These are phyloP conservation scores for Fusarium haematococcum DNA, from an alignment of 2,329 filamentous ascomycete genomes.

Conservation along the genomic window DNA sequence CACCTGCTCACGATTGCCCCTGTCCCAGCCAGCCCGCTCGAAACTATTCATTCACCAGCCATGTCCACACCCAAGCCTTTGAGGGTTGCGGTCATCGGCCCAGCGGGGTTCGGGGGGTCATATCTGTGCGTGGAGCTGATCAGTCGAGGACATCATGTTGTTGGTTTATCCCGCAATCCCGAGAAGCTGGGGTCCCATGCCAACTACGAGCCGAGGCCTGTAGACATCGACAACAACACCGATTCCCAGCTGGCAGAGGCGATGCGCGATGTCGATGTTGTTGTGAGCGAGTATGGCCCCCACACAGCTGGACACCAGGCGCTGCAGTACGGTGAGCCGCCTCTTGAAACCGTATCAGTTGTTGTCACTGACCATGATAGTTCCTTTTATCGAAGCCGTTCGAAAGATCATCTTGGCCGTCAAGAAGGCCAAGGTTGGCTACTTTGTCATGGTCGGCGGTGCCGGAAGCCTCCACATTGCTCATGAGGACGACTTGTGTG, in stretches of 20 bases:
- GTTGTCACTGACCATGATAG: not conserved
- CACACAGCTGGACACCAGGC: conserved; percentile 11
- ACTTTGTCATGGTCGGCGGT: conserved; percentile 23
- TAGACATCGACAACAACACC: not conserved
- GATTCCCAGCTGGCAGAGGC: not conserved
- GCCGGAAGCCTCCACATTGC: conserved; percentile 3
- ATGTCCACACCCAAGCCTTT: not conserved
- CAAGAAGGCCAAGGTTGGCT: conserved; percentile 7
- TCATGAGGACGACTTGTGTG: not conserved
- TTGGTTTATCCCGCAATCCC: conserved; percentile 7
- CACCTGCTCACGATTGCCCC: too few species aligned
- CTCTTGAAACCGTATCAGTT: not conserved
- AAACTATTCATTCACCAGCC: not conserved
- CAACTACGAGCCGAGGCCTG: not conserved
- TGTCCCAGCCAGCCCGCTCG: too few species aligned
- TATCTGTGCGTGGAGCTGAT: conserved; percentile 18
- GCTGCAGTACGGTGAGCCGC: conserved; percentile 9
- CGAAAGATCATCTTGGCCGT: conserved; percentile 10
- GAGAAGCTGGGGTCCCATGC: conserved; percentile 7
- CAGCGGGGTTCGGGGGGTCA: conserved; percentile 13
- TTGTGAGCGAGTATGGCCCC: conserved; percentile 13
- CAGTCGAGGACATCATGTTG: conserved; percentile 4
- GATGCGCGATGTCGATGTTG: conserved; percentile 1
- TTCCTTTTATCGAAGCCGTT: conserved; percentile 6
- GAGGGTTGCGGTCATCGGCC: conserved; percentile 13